Conservation (phyloP, 345 rosid genomes). For the Passiflora organensis region DNA sequence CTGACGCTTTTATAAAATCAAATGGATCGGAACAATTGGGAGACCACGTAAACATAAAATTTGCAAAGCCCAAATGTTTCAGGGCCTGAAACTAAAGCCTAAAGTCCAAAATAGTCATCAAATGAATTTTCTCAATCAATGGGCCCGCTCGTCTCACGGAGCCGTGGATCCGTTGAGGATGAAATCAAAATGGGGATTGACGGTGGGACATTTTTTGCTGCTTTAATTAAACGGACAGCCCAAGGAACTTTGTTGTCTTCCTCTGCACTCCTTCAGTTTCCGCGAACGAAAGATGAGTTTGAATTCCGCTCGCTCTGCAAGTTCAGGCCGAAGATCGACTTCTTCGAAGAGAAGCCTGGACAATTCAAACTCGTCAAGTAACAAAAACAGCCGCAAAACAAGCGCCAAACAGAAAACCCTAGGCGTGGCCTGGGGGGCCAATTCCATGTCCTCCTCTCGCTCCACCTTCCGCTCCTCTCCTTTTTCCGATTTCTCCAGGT, state of each 20-base stretch:
- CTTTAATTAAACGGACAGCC: conserved; percentile 10
- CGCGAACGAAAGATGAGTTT: conserved; percentile 29
- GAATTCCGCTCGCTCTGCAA: conserved; percentile 41
- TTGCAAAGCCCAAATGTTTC: no score
- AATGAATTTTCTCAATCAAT: background rate
- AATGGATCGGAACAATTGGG: no score
- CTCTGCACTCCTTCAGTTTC: background rate
- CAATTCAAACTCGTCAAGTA: conserved; percentile 36
- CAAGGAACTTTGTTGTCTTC: conserved; percentile 8
- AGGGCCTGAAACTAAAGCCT: no score
- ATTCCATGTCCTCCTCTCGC: conserved; percentile 65
- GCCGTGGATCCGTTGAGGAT: no score
- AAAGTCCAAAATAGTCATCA: no score
- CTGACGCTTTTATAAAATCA: no score
- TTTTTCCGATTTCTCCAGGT: conserved; percentile 85
- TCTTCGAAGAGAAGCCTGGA: conserved; percentile 46
- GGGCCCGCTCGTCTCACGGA: background rate
- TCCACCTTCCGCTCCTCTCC: conserved; percentile 65
- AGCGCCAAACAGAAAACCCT: conserved; percentile 80
- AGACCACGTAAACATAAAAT: no score
- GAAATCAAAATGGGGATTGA: no score
- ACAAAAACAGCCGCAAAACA: conserved; percentile 35
- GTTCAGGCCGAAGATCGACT: conserved; percentile 25
- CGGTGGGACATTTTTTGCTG: conserved; percentile 14
- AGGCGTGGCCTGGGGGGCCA: conserved; percentile 87